These are phyloP conservation scores for Iberis pinnata DNA, from an alignment of 345 rosid genomes.

Conservation along the genomic window DNA sequence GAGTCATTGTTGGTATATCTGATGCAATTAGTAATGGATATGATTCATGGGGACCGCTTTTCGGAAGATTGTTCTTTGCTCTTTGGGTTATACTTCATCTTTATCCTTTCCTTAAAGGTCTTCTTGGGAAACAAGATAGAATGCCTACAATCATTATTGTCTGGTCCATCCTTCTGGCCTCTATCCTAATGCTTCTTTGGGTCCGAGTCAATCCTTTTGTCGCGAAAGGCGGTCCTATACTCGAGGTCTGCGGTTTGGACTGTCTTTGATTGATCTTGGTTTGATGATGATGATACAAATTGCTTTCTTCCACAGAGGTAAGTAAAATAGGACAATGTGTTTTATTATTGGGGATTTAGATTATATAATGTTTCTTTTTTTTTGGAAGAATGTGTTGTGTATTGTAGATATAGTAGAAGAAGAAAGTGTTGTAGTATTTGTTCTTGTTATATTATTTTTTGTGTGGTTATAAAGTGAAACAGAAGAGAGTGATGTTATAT, in stretches of 20 bases:
- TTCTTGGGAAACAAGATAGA: conserved; percentile 48
- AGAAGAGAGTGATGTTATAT: conserved; percentile 1
- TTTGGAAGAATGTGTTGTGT: conserved; percentile 19
- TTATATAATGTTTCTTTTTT: conserved; percentile 7
- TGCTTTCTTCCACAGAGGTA: conserved; percentile 20
- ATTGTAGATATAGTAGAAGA: conserved; percentile 22
- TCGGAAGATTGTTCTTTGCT: conserved; percentile 62
- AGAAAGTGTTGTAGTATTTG: not conserved
- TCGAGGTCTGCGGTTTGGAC: conserved; percentile 65
- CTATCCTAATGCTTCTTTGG: conserved; percentile 67
- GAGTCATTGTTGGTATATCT: conserved; percentile 51
- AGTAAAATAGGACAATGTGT: conserved; percentile 14
- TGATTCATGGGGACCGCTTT: conserved; percentile 65
- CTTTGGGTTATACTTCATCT: conserved; percentile 66
- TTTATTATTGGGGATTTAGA: conserved; percentile 11
- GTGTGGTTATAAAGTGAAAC: conserved; percentile 1
- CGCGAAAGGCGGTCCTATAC: conserved; percentile 42
- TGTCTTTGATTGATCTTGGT: conserved; percentile 32
- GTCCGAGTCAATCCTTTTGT: conserved; percentile 54
- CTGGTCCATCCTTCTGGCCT: conserved; percentile 67
- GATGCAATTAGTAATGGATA: conserved; percentile 57
- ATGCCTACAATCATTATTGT: conserved; percentile 60
- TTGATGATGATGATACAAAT: not conserved
- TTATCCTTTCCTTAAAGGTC: conserved; percentile 62
- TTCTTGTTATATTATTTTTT: not conserved